Percentiles rank a stretch among this genome's conserved stretches.
These are phyloP conservation scores for Byssothecium circinans DNA, from an alignment of 2,329 filamentous ascomycete genomes.

Conservation along the genomic window DNA sequence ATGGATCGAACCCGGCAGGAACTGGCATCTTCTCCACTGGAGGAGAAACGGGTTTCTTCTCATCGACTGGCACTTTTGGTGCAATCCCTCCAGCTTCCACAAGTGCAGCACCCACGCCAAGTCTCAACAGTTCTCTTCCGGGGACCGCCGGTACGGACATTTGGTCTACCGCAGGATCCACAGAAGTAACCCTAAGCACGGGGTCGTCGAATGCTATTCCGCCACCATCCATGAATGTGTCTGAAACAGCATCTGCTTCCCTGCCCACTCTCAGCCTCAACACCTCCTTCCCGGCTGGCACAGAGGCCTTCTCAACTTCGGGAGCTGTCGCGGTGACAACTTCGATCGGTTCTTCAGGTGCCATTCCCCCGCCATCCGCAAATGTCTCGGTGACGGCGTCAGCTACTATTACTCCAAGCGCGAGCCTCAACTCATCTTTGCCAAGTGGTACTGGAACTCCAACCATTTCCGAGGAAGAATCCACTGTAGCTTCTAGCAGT, in stretches of 20 bases:
- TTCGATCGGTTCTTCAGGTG: too few relatives aligned
- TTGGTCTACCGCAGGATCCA: not conserved
- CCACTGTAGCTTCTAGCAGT: too few relatives aligned
- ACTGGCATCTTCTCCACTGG: not conserved
- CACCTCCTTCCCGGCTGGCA: slow-evolving; percentile 5
- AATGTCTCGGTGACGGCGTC: not conserved
- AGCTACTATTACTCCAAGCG: too few relatives aligned
- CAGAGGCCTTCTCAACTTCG: too few relatives aligned
- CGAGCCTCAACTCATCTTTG: too few relatives aligned
- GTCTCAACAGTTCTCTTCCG: slow-evolving; percentile 1
- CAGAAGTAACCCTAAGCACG: not conserved
- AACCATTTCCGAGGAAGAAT: too few relatives aligned
- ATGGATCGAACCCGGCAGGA: slow-evolving; percentile 6
- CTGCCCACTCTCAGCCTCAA: slow-evolving; percentile 7
- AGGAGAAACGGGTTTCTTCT: not conserved
- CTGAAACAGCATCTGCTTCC: slow-evolving; percentile 3
- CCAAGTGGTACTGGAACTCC: too few relatives aligned
- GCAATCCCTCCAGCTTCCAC: not conserved
- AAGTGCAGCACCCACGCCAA: slow-evolving; percentile 1
- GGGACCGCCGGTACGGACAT: not conserved
- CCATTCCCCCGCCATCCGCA: too few relatives aligned
- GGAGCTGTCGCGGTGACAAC: too few relatives aligned
- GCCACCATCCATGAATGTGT: slow-evolving; percentile 3
- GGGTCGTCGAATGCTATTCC: not conserved
- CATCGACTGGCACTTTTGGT: not conserved